These are phyloP conservation scores for Acer saccharum DNA, from an alignment of 345 rosid species.

Conservation along the genomic window DNA sequence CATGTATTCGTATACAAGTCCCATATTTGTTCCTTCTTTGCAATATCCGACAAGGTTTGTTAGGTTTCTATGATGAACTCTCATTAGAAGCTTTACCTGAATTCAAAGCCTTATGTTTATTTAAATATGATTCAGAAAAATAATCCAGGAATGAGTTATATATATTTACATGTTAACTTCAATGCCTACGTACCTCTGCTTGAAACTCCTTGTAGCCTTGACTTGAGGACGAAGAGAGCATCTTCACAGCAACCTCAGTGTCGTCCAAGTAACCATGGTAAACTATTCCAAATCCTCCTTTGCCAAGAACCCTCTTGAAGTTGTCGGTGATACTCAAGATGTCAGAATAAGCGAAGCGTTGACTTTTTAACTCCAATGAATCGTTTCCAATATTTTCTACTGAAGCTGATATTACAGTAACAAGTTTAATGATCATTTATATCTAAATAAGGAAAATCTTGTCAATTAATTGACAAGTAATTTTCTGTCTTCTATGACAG, in stretches of 20 bases:
- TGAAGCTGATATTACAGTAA: too few species aligned
- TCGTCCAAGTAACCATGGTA: constrained; percentile 42
- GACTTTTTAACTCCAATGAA: constrained; percentile 27
- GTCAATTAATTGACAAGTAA: too few species aligned
- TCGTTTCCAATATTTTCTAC: not conserved
- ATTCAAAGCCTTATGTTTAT: not conserved
- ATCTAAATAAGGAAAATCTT: too few species aligned
- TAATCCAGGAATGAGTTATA: too few species aligned
- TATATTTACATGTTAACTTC: too few species aligned
- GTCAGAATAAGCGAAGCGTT: constrained; percentile 34
- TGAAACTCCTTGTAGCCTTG: constrained; percentile 52
- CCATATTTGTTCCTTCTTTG: constrained; percentile 30
- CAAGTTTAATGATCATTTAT: too few species aligned
- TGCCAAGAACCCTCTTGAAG: constrained; percentile 45
- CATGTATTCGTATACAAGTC: constrained; percentile 61
- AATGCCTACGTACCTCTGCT: constrained; percentile 39
- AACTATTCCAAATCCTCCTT: constrained; percentile 71
- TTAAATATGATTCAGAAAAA: not conserved
- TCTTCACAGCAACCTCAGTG: constrained; percentile 48
- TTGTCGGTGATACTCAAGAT: constrained; percentile 40
- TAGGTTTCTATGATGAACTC: constrained; percentile 65
- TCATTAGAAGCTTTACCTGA: constrained; percentile 50
- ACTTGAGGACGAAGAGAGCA: constrained; percentile 47
- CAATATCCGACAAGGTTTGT: constrained; percentile 35
- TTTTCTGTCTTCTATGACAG: too few species aligned